Conservation (phyloP, 2,329 filamentous ascomycete genomes). For the Colletotrichum viniferum region DNA sequence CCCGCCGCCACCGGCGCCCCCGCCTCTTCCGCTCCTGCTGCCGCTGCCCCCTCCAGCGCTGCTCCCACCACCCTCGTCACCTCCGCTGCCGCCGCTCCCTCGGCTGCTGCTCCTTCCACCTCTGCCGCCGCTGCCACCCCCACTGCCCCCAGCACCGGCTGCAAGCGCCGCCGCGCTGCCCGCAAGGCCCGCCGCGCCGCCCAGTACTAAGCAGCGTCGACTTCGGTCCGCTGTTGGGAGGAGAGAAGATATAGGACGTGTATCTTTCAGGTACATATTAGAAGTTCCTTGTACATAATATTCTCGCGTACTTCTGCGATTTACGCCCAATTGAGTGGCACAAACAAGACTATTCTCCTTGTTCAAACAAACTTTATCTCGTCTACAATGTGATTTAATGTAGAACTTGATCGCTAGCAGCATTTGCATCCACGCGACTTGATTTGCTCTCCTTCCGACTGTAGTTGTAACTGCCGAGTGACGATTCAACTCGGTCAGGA, state of each 20-base stretch:
- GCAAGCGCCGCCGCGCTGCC: slow-evolving; percentile 20
- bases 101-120: neutral
- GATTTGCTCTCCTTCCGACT: neutral
- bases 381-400: neutral
- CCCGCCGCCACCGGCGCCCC: neutral
- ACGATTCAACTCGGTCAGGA: no score
- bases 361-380: neutral
- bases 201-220: neutral
- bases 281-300: slow-evolving; percentile 18
- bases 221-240: neutral
- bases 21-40: neutral
- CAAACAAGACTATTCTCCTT: neutral
- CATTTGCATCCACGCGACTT: neutral
- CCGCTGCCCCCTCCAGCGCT: neutral
- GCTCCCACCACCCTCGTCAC: neutral
- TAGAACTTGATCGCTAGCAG: neutral
- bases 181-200: slow-evolving; percentile 22
- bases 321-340: slow-evolving; percentile 16
- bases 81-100: neutral
- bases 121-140: neutral
- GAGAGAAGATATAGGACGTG: neutral
- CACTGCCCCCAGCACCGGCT: neutral
- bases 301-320: slow-evolving; percentile 11
- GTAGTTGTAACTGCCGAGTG: neutral
- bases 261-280: slow-evolving; percentile 13